Base-by-base conservation (phyloP, 768 basidiomycete species). In the Leucocoprinus leucothites region DNA sequence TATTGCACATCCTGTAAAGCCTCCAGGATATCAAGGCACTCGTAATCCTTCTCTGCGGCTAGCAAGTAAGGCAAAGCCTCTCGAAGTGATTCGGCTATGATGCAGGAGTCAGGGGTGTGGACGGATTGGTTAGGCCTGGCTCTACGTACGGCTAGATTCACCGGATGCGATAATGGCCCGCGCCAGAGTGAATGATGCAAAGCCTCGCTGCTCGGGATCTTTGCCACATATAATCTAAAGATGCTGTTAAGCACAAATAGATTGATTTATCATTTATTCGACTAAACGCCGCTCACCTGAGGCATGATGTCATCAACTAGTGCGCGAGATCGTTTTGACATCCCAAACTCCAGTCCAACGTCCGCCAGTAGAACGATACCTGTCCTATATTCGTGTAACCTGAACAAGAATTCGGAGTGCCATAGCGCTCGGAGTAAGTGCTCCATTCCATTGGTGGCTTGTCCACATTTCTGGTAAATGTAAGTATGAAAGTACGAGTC, bases 301-400 rank as follows among this genome's bases (percentile, higher is more conserved):
- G 91, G 91, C 76, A 93, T 80, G 44, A 92, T 82, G 57, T 89
- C 90, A 46, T 91, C 86, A 44, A 94, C 61, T 48, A 92, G 76
- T 55, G 75, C 77, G 59, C 72, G 75, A 54, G 82, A 85, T 57
- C 82, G 78, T 62, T 81, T 80, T 13, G 86, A 79, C 80, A 92
- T 82, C 14, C 85, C 86, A 64, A 89, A 87, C 61, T 92, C 89
- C 18, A 93, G 69, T 7, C 84, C 82, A 57, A 90, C 70, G 62
- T 94, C 92, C 1, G 92, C 91, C 18, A 94, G 78, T 28, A 92
- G 65, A 57, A 88, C 77, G 28, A 88, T 76, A 0, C 82, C 85
- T 3, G 82, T 81, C 53, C 91, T 78, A 63, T 93, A 89, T 21
- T 84, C 66, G 14, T 77, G 75, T 62, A 84, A 80, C 53, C 85